These are phyloP conservation scores for Globisporangium parvum DNA, from an alignment of 352 stramenopile species.

Conservation along the genomic window DNA sequence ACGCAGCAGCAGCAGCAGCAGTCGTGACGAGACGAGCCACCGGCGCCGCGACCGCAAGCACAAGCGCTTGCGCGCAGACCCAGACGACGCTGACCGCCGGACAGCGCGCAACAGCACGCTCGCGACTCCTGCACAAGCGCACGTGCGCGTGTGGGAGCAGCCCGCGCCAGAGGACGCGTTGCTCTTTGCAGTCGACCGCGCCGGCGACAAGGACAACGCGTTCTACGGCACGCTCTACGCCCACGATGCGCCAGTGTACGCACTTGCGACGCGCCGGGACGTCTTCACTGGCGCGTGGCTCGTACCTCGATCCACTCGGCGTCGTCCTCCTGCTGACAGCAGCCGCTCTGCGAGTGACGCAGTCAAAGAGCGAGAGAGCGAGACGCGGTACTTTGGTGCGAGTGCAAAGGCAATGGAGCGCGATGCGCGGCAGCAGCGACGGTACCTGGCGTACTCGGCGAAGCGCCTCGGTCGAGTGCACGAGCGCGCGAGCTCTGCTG, in stretches of 20 bases:
- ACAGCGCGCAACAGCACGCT: no score
- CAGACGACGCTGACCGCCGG: not conserved
- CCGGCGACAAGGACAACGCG: slow-evolving; percentile 57
- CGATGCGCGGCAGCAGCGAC: slow-evolving; percentile 29
- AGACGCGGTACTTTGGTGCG: slow-evolving; percentile 40
- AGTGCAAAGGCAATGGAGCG: slow-evolving; percentile 36
- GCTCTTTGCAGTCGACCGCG: slow-evolving; percentile 28
- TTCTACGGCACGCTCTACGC: slow-evolving; percentile 63
- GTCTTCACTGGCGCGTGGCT: slow-evolving; percentile 43
- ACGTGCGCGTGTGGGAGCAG: no score
- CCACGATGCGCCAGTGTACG: slow-evolving; percentile 61
- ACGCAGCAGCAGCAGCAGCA: slow-evolving; percentile 8
- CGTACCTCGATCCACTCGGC: slow-evolving; percentile 12
- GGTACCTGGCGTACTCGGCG: slow-evolving; percentile 70
- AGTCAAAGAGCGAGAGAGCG: slow-evolving; percentile 3
- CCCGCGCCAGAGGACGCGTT: not conserved
- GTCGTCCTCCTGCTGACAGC: not conserved
- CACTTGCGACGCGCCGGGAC: slow-evolving; percentile 40
- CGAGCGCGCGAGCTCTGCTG: not conserved
- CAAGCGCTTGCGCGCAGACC: slow-evolving; percentile 2
- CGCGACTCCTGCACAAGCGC: no score
- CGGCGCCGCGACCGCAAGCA: slow-evolving; percentile 2
- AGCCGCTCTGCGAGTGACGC: not conserved
- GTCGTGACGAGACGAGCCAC: slow-evolving; percentile 1
- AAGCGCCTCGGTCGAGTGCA: slow-evolving; percentile 26